Evolutionary conservation across 2,329 filamentous ascomycete genomes (phyloP).

Genomic region (Teratosphaeria gauchensis): DNA sequence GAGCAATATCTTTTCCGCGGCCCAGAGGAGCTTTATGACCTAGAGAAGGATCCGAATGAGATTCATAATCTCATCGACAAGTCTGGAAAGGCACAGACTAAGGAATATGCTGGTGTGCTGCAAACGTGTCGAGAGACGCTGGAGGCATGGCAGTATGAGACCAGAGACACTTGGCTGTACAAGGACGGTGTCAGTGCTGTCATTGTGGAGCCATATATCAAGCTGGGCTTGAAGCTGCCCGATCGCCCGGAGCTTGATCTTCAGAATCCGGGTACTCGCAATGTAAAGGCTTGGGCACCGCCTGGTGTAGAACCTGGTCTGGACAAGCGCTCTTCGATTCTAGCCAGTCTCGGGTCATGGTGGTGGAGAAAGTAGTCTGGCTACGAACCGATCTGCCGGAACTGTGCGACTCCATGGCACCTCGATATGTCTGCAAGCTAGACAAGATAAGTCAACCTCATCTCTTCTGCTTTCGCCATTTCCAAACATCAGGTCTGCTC

Average conservation of each 20-base stretch:
- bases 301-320: neutral
- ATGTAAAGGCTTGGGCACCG: neutral
- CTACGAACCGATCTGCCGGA: neutral
- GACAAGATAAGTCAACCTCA: too few species aligned
- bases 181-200: slow-evolving; percentile 17
- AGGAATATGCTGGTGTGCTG: slow-evolving; percentile 24
- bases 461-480: too few species aligned
- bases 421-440: too few species aligned
- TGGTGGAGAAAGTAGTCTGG: neutral
- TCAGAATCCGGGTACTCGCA: neutral
- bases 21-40: slow-evolving; percentile 40
- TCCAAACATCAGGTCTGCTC: too few species aligned
- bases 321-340: neutral
- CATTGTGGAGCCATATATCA: slow-evolving; percentile 8
- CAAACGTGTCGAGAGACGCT: slow-evolving; percentile 24
- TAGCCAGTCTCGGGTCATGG: neutral
- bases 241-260: slow-evolving; percentile 18
- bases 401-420: too few species aligned
- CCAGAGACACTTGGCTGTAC: slow-evolving; percentile 27
- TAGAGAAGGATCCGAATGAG: slow-evolving; percentile 38
- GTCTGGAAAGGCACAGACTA: slow-evolving; percentile 18
- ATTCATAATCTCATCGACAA: slow-evolving; percentile 30
- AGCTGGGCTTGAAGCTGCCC: slow-evolving; percentile 14
- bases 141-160: slow-evolving; percentile 27
- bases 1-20: slow-evolving; percentile 36